Base-by-base conservation (phyloP, 2,329 filamentous ascomycete species). In the Eutypella sp. region DNA sequence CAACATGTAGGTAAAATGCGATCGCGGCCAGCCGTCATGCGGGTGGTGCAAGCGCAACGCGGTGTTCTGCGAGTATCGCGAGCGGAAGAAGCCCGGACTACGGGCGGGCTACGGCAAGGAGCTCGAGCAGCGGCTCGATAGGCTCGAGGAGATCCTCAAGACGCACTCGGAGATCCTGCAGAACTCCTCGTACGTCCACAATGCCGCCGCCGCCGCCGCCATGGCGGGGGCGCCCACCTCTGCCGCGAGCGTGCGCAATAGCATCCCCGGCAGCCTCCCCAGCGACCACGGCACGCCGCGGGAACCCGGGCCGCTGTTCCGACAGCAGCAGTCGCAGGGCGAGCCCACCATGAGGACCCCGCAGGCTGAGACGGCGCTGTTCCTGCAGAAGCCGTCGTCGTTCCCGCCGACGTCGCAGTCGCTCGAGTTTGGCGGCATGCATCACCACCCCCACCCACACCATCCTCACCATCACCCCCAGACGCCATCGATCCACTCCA, bases 11-110 rank as follows among this genome's bases (percentile, higher is more conserved):
- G 82, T 85, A 23, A 86, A 86, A 75, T 87, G 85, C 65, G 86
- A 91, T 66, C 79, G 87, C 29, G 83, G 82, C 5, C 84, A 89
- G 57, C 87, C 87, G 2, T 79, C 81, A 5, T 85, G 82, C 57
- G 81, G 82, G 41, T 85, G 82, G 82, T 85, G 82, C 56, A 79
- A 68, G 52, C 78, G 80, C 47, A 85, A 85, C 63, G 74, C 74
- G 25, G 78, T 79, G 24, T 62, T 68, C 16, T 85, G 82, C 67
- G 81, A 85, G 60, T 85, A 85, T 65, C 84, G 82, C 58, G 81
- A 85, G 57, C 74, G 82, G 44, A 84, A 84, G 67, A 84, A 84
- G 57, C 82, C 82, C 8, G 82, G 82, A 0, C 64, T 85, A 11
- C 71, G 80, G 43, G 82, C 82, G 27, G 82, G 82, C 15, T 89